Conservation (phyloP, 495 filamentous ascomycete genomes). For the Cudoniella acicularis region DNA sequence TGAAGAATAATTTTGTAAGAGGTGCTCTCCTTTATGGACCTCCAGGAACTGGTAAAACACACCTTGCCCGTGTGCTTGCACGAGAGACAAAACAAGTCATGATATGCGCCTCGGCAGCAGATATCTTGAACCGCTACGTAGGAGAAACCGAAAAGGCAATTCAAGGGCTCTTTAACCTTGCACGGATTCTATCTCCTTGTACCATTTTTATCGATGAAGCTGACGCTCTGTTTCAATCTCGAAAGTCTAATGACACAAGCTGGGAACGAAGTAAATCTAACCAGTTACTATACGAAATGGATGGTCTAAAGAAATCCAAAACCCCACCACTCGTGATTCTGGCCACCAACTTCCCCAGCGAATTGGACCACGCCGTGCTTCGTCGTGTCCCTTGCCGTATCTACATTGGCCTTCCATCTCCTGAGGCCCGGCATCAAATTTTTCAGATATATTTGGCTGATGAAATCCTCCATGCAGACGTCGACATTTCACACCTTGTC, state of each 20-base stretch:
- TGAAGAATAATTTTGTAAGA: no score
- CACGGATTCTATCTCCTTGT: slow-evolving; percentile 87
- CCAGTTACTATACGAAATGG: slow-evolving; percentile 92
- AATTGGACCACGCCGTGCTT: slow-evolving; percentile 90
- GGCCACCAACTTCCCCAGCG: slow-evolving; percentile 87
- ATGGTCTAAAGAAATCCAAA: slow-evolving; percentile 72
- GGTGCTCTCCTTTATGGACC: slow-evolving; percentile 93
- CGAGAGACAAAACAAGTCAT: slow-evolving; percentile 95
- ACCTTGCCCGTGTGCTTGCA: slow-evolving; percentile 93
- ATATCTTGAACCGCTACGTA: slow-evolving; percentile 94
- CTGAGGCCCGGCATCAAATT: not conserved
- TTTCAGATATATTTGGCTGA: not conserved
- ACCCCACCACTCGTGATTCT: slow-evolving; percentile 88
- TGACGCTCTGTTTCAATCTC: slow-evolving; percentile 84
- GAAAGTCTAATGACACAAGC: not conserved
- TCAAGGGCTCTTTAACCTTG: slow-evolving; percentile 95
- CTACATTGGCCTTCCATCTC: not conserved
- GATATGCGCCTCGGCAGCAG: slow-evolving; percentile 91
- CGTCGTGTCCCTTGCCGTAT: slow-evolving; percentile 57
- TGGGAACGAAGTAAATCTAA: slow-evolving; percentile 80
- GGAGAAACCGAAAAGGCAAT: slow-evolving; percentile 96
- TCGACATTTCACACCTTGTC: slow-evolving; percentile 71
- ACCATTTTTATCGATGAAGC: slow-evolving; percentile 99
- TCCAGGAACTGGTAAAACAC: slow-evolving; percentile 94
- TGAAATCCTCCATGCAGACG: not conserved